Evolutionary conservation across 176 grass and related monocot species (phyloP), one percentile per base, ranked within the genome.

Genomic region (Phoenix roebelenii): DNA sequence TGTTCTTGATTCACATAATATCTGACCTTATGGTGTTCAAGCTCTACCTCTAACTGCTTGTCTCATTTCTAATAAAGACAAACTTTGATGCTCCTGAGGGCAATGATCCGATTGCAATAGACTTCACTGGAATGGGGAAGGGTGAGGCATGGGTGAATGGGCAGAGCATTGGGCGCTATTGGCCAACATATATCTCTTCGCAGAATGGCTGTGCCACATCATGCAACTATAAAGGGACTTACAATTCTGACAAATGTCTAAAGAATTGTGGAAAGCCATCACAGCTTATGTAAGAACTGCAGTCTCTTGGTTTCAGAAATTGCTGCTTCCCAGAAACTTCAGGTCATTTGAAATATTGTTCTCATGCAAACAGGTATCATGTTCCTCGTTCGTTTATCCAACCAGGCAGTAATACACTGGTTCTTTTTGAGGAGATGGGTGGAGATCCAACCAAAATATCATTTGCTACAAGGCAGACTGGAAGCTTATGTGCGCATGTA

Each of bases 251-350:
- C 59, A 98, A 98, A 80, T 98, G 94, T 79, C 76, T 81, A 18
- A 93, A 93, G 66, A 93, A 85, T 72, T 98, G 94, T 54, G 85
- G 94, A 16, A 89, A 93, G n/a, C 84, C 94, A 39, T 98, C 94
- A 29, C 94, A 98, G 29, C 68, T 23, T 51, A 65, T 92, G 88
- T 98, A 93, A 48, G 90, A 62, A 64, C 22, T 71, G 19, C 50
- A 26, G 16, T 71, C 14, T 44, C 28, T 22, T 55, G 15, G 26
- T 23, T 55, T 55, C 50, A 55, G 1, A 24, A 49, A 48, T 28
- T 60, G n/a, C 3, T 30, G 10, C 25, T 19, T 10, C 35, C 3
- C 6, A 12, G 35, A 12, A 44, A 4, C 18, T 24, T 25, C 22
- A 26, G 5, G 26, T 17, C 10, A 65, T 65, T 6, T 44, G 14